Base-by-base conservation (phyloP, 495 filamentous ascomycete genomes). In the Xylaria venustula region DNA sequence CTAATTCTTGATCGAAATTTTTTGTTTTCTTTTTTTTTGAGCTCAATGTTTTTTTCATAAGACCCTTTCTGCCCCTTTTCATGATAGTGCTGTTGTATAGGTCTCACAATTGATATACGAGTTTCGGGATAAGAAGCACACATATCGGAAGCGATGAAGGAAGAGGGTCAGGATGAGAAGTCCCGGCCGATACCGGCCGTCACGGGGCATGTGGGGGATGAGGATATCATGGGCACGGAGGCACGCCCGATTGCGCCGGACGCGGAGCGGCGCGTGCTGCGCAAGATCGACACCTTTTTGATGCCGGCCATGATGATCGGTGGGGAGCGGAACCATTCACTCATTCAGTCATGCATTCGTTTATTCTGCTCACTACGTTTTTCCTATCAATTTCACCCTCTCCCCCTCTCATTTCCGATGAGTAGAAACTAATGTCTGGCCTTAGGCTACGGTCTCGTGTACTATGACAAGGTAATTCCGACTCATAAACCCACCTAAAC, bases 391-490 rank as follows among this genome's bases (percentile, higher is more conserved):
- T n/a, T n/a, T n/a, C n/a, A n/a, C n/a, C n/a, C n/a, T n/a, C n/a
- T n/a, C n/a, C n/a, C 30, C 30, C 5, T 34, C 30, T 34, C 30
- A 34, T 34, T 11, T 34, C 30, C 11, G 23, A 59, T n/a, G 5
- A 9, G 17, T 28, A n/a, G 4, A 26, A 7, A 48, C 28, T 49
- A 60, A 37, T 25, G 46, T 71, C 7, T 7, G 3, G 15, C 23
- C 5, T 23, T 23, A 45, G 40, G 42, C 28, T 74, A 90, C 75
- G 88, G 88, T 11, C 77, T 92, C 48, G 87, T 90, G 7, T 92
- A 90, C 70, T 91, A 89, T 67, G 89, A 92, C 71, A 92, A 91
- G 70, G 84, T 81, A n/a, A n/a, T n/a, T n/a, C n/a, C n/a, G n/a
- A n/a, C n/a, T n/a, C n/a, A n/a, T n/a, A n/a, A n/a, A n/a, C n/a